Percentiles rank a stretch among this genome's conserved stretches.
phyloP scores from a whole-genome alignment of 768 basidiomycete genomes.

The Tremella fuciformis region DNA sequence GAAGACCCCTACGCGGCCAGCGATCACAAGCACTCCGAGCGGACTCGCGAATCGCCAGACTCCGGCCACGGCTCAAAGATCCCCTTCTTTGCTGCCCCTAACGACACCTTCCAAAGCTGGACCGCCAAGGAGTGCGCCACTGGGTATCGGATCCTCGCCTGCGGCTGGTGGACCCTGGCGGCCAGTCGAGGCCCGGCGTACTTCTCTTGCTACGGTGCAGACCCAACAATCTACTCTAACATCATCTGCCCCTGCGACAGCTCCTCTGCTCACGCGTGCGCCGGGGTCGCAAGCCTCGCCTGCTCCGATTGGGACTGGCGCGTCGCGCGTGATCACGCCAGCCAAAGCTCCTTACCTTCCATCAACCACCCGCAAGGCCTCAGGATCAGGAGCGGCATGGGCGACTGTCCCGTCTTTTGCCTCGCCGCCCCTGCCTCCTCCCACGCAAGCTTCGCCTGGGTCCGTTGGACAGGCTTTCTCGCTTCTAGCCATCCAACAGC shows the following conservation, averaged over 20 bases:
- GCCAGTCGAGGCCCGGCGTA: constrained; percentile 17
- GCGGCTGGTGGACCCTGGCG: constrained; percentile 27
- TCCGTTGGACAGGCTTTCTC: constrained; percentile 56
- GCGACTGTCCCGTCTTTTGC: constrained; percentile 47
- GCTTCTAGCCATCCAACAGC: constrained; percentile 77
- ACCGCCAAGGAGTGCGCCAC: constrained; percentile 2
- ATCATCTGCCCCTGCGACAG: not conserved
- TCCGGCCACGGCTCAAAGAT: constrained; percentile 1
- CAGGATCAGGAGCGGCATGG: constrained; percentile 60
- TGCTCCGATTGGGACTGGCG: constrained; percentile 23
- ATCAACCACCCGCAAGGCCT: constrained; percentile 16
- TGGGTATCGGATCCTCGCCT: constrained; percentile 1
- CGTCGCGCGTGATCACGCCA: constrained; percentile 29
- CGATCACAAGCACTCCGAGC: constrained; percentile 6
- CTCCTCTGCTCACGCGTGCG: constrained; percentile 7
- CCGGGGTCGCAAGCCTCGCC: constrained; percentile 25
- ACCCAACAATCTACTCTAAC: constrained; percentile 25
- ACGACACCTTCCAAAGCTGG: constrained; percentile 21
- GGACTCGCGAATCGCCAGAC: constrained; percentile 1
- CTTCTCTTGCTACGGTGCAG: constrained; percentile 36
- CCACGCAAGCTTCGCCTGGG: constrained; percentile 30
- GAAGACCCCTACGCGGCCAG: constrained; percentile 23
- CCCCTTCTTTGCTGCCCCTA: constrained; percentile 1
- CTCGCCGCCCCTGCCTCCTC: constrained; percentile 22
- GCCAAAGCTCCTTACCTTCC: constrained; percentile 11